Evolutionary conservation across 2,329 filamentous ascomycete genomes (phyloP).

Genomic region (Ophiostoma tasmaniense): DNA sequence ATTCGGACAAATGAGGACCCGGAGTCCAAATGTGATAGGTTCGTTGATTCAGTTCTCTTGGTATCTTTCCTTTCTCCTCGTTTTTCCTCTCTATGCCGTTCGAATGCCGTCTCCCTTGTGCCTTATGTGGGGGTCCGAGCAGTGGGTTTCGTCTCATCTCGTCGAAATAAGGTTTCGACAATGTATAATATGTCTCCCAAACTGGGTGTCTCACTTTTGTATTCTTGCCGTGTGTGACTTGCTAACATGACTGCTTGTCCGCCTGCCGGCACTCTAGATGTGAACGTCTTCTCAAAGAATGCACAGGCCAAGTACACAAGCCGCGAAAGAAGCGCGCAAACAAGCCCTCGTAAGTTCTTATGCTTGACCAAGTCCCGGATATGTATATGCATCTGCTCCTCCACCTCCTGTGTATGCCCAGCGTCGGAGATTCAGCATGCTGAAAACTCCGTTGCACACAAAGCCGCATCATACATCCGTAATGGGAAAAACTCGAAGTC

Average conservation of each 20-base stretch:
- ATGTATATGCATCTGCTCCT: background rate
- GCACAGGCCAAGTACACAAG: conserved; percentile 38
- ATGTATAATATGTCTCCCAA: background rate
- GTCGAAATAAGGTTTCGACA: background rate
- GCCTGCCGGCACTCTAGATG: conserved; percentile 30
- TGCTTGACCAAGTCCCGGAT: background rate
- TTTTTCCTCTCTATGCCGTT: too few relatives aligned
- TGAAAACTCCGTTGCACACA: conserved; percentile 11
- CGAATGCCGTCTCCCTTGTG: background rate
- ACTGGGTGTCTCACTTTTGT: background rate
- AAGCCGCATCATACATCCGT: background rate
- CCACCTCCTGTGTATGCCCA: background rate
- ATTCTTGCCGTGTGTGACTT: background rate
- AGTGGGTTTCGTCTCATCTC: background rate
- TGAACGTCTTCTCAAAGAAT: conserved; percentile 40
- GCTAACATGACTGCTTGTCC: background rate
- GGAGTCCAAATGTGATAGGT: conserved; percentile 38
- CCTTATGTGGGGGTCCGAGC: background rate
- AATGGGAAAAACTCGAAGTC: background rate
- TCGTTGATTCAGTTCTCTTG: background rate
- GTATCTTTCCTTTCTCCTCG: background rate
- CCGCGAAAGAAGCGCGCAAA: conserved; percentile 44
- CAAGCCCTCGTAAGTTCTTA: conserved; percentile 40
- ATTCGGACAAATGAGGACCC: conserved; percentile 33
- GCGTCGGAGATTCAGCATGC: background rate